Base-by-base conservation (phyloP, 108 stramenopile species). In the Nitzschia palea region DNA sequence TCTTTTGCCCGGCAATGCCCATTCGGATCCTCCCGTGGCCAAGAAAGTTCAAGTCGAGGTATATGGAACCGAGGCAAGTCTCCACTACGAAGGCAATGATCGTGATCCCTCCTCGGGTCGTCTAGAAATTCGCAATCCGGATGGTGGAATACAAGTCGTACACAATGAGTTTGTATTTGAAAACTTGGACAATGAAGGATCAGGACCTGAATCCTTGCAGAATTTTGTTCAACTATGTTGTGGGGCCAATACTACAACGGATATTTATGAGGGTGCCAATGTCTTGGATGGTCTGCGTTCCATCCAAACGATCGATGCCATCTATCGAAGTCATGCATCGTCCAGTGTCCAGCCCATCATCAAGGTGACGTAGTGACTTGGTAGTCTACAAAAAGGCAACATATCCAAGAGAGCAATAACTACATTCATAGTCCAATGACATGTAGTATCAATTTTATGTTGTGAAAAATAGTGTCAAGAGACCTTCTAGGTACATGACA, bases 401-500 rank as follows among this genome's bases (percentile, higher is more conserved):
- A n/a, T n/a, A n/a, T n/a, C n/a, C n/a, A n/a, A n/a, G n/a, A 12
- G 37, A 12, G 6, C 48, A 51, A 51, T n/a, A 18, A 51, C 50
- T 51, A n/a, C n/a, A 15, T 22, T 30, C 9, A 27, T 56, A 30
- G 28, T 31, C 29, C 12, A n/a, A 31, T 27, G 55, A 31, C 29
- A 31, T 59, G 35, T 15, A 32, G 27, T 55, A 31, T 48, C 2
- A 53, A 37, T 6, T 26, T 50, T 80, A 97, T 40, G 93, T 96
- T 9, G 94, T 96, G 25, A 98, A 86, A 71, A 97, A 98, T 42
- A 97, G 77, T 20, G 87, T 64, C 18, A 92, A 17, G 56, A 98
- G 76, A 44, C 97, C 97, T 50, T 95, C 95, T 36, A 97, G 67
- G 70, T 97, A 99, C 76, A 93, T 62, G 43, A 97, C 67, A 62